Percentiles rank a stretch among this genome's conserved stretches.
These are phyloP conservation scores for Pittosporum tobira DNA, from an alignment of 129 eudicot species.

Conservation along the genomic window DNA sequence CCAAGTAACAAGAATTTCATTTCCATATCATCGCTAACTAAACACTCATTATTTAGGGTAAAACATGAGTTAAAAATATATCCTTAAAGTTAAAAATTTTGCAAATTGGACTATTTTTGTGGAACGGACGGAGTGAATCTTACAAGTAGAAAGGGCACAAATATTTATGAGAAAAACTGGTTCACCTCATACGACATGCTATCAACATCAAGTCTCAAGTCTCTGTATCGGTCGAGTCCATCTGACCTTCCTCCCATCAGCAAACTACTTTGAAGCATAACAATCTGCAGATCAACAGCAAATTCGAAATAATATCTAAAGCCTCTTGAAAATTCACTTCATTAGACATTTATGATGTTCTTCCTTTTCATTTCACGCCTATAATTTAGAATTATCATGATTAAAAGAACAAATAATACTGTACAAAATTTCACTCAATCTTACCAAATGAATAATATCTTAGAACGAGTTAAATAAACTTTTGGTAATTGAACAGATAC, in stretches of 20 bases:
- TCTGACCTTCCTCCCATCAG: constrained; percentile 59
- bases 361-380: too few species aligned
- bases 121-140: too few species aligned
- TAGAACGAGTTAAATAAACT: too few species aligned
- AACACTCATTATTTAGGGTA: too few species aligned
- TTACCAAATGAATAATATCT: too few species aligned
- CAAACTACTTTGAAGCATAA: constrained; percentile 77
- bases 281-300: constrained; percentile 41
- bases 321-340: background rate
- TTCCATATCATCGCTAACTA: too few species aligned
- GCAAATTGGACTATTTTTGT: too few species aligned
- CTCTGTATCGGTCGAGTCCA: constrained; percentile 63
- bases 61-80: too few species aligned
- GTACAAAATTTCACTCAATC: background rate
- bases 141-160: background rate
- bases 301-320: background rate
- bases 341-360: background rate
- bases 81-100: too few species aligned
- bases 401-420: background rate
- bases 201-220: constrained; percentile 88
- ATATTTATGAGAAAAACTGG: background rate
- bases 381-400: too few species aligned
- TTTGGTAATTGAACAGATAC: too few species aligned
- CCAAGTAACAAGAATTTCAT: too few species aligned
- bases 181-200: constrained; percentile 89